Evolutionary conservation across 78 protist species (phyloP), one percentile per base, ranked within the genome.

Genomic region (Dictyostelium intermedium): DNA sequence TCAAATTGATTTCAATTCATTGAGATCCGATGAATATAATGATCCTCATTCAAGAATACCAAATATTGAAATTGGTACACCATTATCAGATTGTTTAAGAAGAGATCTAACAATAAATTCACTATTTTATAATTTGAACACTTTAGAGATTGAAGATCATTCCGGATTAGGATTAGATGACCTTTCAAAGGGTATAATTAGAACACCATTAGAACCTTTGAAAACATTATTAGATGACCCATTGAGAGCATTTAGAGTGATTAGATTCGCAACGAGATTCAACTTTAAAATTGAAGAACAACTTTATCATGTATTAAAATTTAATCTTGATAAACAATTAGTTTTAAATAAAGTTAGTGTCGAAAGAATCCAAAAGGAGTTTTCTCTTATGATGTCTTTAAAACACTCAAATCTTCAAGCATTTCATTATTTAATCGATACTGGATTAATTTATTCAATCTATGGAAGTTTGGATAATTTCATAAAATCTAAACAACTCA

Each of bases 51-150:
- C 95, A 16, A 91, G 98, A 72, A 95, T 97, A 63, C 98, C 98
- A 5, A 3, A 18, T 0, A 85, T 97, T 25, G 60, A 3, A 39
- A 8, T 45, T 8, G 99, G 99, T 9, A 95, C 99, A 7, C 97
- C 98, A 2, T 34, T 34, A 50, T 91, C 95, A 14, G 99, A 99
- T 93, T 98, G 98, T n/a, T n/a, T 25, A 18, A 85, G 99, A 27
- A 92, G 99, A 23, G 99, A 99, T 85, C 70, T 99, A 45, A 98
- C 99, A 30, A 97, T 98, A 27, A 99, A 99, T 92, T 35, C 98
- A 9, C 69, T 99, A 23, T 99, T 97, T 70, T 99, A 97, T 86
- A 99, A 99, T 92, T 23, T 99, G 32, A 32, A 87, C 47, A 77
- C 92, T 14, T 45, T 66, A 1, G 16, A 0, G n/a, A 85, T 98